Conservation (phyloP, 352 stramenopile species). For the Peronospora belbahrii region DNA sequence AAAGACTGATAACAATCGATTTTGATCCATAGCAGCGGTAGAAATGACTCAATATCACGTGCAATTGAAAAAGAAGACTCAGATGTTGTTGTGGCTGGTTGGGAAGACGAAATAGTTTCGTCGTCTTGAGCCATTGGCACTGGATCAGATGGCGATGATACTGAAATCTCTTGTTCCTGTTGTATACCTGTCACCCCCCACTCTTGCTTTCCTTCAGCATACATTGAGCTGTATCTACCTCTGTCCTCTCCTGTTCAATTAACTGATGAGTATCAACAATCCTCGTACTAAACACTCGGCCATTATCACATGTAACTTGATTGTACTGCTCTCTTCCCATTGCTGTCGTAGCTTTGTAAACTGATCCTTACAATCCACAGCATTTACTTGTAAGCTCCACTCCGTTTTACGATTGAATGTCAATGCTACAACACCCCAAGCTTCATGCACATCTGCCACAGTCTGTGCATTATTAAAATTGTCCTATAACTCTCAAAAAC, state of each 20-base stretch:
- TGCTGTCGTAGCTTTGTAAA: constrained; percentile 17
- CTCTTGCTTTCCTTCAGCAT: constrained; percentile 9
- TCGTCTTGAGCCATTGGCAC: not conserved
- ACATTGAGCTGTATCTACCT: not conserved
- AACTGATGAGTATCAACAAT: not conserved
- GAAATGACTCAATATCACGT: not conserved
- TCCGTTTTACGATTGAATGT: not conserved
- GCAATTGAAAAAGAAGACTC: not conserved
- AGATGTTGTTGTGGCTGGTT: not conserved
- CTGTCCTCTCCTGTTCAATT: not conserved
- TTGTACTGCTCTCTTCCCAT: constrained; percentile 17
- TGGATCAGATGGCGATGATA: not conserved
- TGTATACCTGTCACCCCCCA: not conserved
- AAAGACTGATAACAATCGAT: not conserved
- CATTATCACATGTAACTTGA: constrained; percentile 21
- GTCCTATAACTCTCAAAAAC: constrained; percentile 7
- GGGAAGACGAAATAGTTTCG: not conserved
- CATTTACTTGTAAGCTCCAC: constrained; percentile 4
- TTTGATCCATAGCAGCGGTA: not conserved
- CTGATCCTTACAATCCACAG: constrained; percentile 20
- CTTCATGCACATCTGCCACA: constrained; percentile 26
- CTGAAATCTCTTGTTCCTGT: not conserved
- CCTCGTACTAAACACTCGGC: constrained; percentile 13
- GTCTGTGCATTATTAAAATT: constrained; percentile 23
- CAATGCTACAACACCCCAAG: constrained; percentile 17